Conservation (phyloP, 164 flowering plant species). For the Tetracentron sinense region DNA sequence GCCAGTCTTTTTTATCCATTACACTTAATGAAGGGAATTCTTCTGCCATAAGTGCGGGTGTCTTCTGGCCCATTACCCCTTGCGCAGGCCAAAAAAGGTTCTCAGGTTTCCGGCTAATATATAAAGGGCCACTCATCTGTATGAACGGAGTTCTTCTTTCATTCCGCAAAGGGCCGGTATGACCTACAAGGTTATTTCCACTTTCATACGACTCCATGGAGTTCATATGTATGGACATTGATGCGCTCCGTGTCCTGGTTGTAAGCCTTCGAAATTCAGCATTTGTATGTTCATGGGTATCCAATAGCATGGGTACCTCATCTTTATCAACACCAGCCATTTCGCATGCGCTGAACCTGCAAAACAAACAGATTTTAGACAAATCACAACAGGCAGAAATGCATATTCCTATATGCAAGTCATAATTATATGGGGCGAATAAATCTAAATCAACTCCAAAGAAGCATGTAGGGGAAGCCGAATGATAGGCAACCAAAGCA, state of each 20-base stretch:
- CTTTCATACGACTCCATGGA: constrained; percentile 31
- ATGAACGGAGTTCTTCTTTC: constrained; percentile 36
- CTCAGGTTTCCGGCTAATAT: constrained; percentile 26
- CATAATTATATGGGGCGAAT: not conserved
- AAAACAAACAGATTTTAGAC: not conserved
- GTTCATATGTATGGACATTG: constrained; percentile 42
- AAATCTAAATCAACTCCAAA: not conserved
- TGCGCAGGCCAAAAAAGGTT: constrained; percentile 17
- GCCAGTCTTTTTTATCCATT: constrained; percentile 30
- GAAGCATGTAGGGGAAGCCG: not conserved
- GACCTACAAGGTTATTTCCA: constrained; percentile 32
- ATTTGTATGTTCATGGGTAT: constrained; percentile 22
- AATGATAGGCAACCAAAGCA: not conserved
- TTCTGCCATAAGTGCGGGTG: constrained; percentile 26
- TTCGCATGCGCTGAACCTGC: constrained; percentile 14
- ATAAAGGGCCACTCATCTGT: constrained; percentile 67
- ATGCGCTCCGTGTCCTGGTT: constrained; percentile 46
- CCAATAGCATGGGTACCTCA: constrained; percentile 60
- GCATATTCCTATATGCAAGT: not conserved
- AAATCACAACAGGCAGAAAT: not conserved
- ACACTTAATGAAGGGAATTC: constrained; percentile 37
- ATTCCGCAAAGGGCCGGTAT: constrained; percentile 66
- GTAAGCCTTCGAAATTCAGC: constrained; percentile 19
- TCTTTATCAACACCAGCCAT: constrained; percentile 57
- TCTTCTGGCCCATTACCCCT: constrained; percentile 15